Evolutionary conservation across 225 moss, liverwort and hornwort species (phyloP).

Genomic region (Marchantia polymorpha): DNA sequence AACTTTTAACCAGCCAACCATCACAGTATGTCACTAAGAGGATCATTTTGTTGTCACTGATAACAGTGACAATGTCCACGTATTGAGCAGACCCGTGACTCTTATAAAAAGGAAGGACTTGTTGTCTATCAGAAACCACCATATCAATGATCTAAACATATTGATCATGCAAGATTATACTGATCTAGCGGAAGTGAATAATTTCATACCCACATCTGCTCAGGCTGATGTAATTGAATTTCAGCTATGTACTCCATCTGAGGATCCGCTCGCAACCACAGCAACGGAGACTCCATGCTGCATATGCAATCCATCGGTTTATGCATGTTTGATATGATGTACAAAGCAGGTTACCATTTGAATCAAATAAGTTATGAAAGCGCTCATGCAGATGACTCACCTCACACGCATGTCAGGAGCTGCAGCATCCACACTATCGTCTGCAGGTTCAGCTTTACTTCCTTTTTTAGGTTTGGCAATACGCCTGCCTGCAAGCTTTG

Average conservation of each 20-base stretch:
- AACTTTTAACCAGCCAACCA: background rate
- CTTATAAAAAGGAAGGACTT: too few relatives aligned
- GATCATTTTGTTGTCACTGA: too few relatives aligned
- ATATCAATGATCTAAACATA: too few relatives aligned
- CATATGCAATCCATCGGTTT: constrained; percentile 13
- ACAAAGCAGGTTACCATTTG: background rate
- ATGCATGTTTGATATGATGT: background rate
- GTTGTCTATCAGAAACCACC: too few relatives aligned
- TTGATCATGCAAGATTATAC: background rate
- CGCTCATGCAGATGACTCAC: constrained; percentile 4
- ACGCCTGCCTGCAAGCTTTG: constrained; percentile 94
- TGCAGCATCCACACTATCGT: constrained; percentile 76
- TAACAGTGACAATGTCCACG: too few relatives aligned
- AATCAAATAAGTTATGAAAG: constrained; percentile 24
- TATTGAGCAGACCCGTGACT: too few relatives aligned
- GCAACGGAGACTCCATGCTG: constrained; percentile 97
- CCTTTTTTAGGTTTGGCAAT: constrained; percentile 89
- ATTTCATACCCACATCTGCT: constrained; percentile 98
- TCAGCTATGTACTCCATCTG: constrained; percentile 95
- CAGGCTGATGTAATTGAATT: constrained; percentile 80
- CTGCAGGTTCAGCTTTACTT: constrained; percentile 70
- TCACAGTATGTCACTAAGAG: background rate
- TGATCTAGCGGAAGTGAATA: background rate
- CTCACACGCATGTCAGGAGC: constrained; percentile 50
- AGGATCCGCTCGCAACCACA: constrained; percentile 98